Evolutionary conservation across 495 filamentous ascomycete genomes (phyloP).

Genomic region (Lophiotrema nucula): DNA sequence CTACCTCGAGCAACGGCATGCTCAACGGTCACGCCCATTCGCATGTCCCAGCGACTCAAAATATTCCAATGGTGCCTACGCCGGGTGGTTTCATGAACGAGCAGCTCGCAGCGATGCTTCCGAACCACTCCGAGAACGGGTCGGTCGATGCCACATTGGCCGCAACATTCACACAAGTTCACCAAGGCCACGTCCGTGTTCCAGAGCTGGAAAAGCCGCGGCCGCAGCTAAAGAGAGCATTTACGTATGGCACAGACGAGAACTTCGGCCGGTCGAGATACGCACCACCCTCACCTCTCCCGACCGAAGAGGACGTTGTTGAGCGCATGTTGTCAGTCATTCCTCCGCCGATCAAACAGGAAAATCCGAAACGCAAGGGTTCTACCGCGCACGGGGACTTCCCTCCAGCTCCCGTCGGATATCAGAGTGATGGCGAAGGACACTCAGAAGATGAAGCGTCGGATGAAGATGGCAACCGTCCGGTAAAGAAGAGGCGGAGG

Average conservation of each 20-base stretch:
- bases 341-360: slow-evolving; percentile 39
- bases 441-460: slow-evolving; percentile 28
- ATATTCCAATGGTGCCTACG: slow-evolving; percentile 21
- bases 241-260: slow-evolving; percentile 30
- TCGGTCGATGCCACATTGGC: slow-evolving; percentile 29
- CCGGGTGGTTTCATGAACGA: slow-evolving; percentile 16
- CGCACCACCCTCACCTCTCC: slow-evolving; percentile 4
- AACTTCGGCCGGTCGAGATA: slow-evolving; percentile 19
- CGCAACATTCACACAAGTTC: slow-evolving; percentile 14
- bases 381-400: slow-evolving; percentile 47
- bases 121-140: slow-evolving; percentile 18
- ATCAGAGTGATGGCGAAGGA: slow-evolving; percentile 35
- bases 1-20: background rate
- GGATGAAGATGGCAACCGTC: slow-evolving; percentile 43
- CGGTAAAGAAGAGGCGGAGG: slow-evolving; percentile 23
- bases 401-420: slow-evolving; percentile 37
- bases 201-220: slow-evolving; percentile 8
- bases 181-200: slow-evolving; percentile 1
- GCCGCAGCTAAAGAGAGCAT: slow-evolving; percentile 13
- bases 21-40: background rate
- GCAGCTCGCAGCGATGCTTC: slow-evolving; percentile 22
- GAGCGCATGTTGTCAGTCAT: slow-evolving; percentile 20
- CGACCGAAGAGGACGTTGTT: slow-evolving; percentile 15
- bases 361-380: slow-evolving; percentile 55
- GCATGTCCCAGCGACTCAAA: background rate